Evolutionary conservation across 140 eudicot genomes (phyloP), one percentile per base, ranked within the genome.

Genomic region (Oenanthe javanica): DNA sequence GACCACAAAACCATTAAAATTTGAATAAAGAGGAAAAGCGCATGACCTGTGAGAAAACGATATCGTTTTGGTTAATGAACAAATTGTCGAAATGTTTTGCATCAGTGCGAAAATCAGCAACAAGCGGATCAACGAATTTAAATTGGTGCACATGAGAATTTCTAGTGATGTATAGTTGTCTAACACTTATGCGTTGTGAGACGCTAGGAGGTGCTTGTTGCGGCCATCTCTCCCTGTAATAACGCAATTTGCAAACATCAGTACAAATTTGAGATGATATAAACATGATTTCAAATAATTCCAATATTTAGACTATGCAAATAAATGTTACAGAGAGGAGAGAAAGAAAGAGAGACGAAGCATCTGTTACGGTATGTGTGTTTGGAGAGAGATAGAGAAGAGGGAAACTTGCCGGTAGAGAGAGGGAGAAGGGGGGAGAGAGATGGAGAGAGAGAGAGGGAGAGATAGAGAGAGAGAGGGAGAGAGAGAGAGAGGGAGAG

Each of bases 211-310:
- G 80, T 70, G 82, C 81, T 76, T 81, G 83, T 46, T 83, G 87
- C 25, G 93, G 93, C 98, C 98, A 93, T 57, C 87, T 83, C 76
- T 86, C 89, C 84, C 98, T 93, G 83, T 70, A n/a, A n/a, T n/a
- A n/a, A n/a, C n/a, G n/a, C n/a, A n/a, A n/a, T n/a, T n/a, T n/a
- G n/a, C n/a, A n/a, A 75, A 72, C 50, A 83, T 69, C 16, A 70
- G 18, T 71, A 55, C 19, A 77, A 79, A 36, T 71, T 40, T 38
- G 6, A 42, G 76, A 16, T 6, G 36, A 9, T 21, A 71, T 5
- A n/a, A 19, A 42, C 0, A 4, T 36, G 6, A 18, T 25, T 25
- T 23, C 9, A 40, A 71, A 40, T 4, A 1, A 4, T 45, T 6
- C 31, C 21, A 40, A 13, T n/a, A 48, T 75, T 66, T 16, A 46